Conservation (phyloP, 2,329 filamentous ascomycete genomes). For the Ustilaginoidea virens region DNA sequence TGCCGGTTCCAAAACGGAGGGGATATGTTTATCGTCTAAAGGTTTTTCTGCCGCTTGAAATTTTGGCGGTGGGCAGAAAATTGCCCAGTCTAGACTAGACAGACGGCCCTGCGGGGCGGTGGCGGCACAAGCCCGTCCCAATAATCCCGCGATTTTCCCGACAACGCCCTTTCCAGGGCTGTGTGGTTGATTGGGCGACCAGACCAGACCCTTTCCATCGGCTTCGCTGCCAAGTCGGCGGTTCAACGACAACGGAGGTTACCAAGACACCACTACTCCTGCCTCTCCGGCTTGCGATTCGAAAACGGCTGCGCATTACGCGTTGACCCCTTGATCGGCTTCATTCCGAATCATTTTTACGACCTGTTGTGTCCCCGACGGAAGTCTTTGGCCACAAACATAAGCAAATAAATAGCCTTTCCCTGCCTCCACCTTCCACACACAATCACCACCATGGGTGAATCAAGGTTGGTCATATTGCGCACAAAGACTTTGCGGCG, state of each 20-base stretch:
- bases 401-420: too few species aligned
- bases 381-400: too few species aligned
- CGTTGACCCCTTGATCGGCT: too few species aligned
- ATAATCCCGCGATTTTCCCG: constrained; percentile 11
- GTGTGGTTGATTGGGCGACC: constrained; percentile 26
- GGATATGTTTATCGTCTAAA: not conserved
- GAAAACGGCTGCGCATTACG: too few species aligned
- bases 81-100: too few species aligned
- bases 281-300: too few species aligned
- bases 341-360: too few species aligned
- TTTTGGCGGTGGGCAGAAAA: constrained; percentile 11
- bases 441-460: constrained; percentile 28
- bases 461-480: constrained; percentile 25
- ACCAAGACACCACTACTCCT: too few species aligned
- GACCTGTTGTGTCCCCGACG: not conserved
- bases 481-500: not conserved
- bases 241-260: too few species aligned
- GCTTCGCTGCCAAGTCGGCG: constrained; percentile 1
- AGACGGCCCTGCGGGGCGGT: too few species aligned
- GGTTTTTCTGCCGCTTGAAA: constrained; percentile 11
- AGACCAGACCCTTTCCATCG: too few species aligned
- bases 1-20: not conserved
- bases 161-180: constrained; percentile 2
- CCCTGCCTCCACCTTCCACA: constrained; percentile 2
- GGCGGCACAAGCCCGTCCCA: too few species aligned